phyloP scores from a whole-genome alignment of 2,329 filamentous ascomycete species.

The Neocucurbitaria cava region DNA sequence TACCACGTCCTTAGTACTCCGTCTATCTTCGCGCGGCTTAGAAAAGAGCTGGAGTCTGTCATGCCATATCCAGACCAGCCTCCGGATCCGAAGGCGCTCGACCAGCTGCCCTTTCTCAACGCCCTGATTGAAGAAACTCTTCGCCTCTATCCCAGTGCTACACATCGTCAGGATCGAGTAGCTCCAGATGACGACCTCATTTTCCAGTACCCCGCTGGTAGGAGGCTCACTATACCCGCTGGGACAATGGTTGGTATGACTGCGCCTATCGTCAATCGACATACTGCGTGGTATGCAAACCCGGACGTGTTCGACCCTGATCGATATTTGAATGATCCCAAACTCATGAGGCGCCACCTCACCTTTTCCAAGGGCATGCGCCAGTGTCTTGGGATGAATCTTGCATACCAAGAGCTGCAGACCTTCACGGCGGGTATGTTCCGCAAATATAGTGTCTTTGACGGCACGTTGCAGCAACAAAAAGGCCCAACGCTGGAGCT shows the following conservation, averaged over 20 bases:
- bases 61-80: conserved; percentile 3
- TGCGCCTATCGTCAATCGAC: not conserved
- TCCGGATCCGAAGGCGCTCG: conserved; percentile 9
- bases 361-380: conserved; percentile 2
- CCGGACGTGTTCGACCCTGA: not conserved
- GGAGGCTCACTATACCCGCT: not conserved
- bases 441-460: conserved; percentile 2
- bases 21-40: conserved; percentile 5
- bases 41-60: conserved; percentile 1
- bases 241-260: not conserved
- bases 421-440: conserved; percentile 8
- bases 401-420: conserved; percentile 9
- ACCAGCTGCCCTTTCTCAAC: conserved; percentile 9
- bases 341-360: conserved; percentile 1
- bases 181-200: conserved; percentile 5
- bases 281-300: not conserved
- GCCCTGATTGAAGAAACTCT: conserved; percentile 45
- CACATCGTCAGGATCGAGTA: conserved; percentile 6
- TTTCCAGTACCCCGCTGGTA: conserved; percentile 1
- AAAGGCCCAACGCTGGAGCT: conserved; percentile 5
- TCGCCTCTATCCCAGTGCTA: conserved; percentile 29
- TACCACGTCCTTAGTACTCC: conserved; percentile 11
- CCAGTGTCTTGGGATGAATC: conserved; percentile 7
- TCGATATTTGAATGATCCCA: conserved; percentile 1
- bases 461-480: not conserved